Base-by-base conservation (phyloP, 2,329 filamentous ascomycete genomes). In the Akanthomyces uredinophilus region DNA sequence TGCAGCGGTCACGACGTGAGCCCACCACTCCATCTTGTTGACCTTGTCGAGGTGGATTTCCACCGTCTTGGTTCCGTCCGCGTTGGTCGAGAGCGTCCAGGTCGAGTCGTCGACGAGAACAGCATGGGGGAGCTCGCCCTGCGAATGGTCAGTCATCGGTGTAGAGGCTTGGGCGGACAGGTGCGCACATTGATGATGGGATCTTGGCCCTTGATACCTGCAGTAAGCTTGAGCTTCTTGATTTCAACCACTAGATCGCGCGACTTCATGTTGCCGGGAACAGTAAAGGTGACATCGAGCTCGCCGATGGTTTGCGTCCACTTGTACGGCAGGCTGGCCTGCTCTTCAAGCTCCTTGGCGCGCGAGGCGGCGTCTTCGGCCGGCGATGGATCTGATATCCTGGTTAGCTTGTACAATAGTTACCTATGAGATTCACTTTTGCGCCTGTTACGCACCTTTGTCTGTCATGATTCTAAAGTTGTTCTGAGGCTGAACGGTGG, bases 21-120 rank as follows among this genome's bases (percentile, higher is more conserved):
- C 79, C 95, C 95, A 99, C 95, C 95, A 99, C 78, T 97, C 91
- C 86, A 96, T 90, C 83, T 97, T 95, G 82, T 97, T 96, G 68
- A 86, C 78, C 78, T 99, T 99, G 81, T 97, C 92, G 58, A 99
- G 88, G 76, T 96, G 92, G 68, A 98, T 85, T 72, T 88, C 86
- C 68, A 97, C 75, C 29, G 76, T 79, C 74, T 84, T 85, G 65
- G 77, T 84, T 72, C 92, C 89, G 78, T 96, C 79, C 1, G 86
- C 75, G 54, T 87, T 85, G 22, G 88, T 81, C 63, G 90, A 84
- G 53, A 99, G 86, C 2, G 94, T 97, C 95, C 95, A 99, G 64
- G 94, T 96, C 60, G 89, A 94, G 70, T 99, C 95, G 75, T 96
- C 93, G 66, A 88, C 82, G 70, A 81, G 81, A 73, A 99, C 87